Evolutionary conservation across 192 early-diverging fungal genomes (phyloP), one percentile per base, ranked within the genome.

Genomic region (Chytriomyces confervae): DNA sequence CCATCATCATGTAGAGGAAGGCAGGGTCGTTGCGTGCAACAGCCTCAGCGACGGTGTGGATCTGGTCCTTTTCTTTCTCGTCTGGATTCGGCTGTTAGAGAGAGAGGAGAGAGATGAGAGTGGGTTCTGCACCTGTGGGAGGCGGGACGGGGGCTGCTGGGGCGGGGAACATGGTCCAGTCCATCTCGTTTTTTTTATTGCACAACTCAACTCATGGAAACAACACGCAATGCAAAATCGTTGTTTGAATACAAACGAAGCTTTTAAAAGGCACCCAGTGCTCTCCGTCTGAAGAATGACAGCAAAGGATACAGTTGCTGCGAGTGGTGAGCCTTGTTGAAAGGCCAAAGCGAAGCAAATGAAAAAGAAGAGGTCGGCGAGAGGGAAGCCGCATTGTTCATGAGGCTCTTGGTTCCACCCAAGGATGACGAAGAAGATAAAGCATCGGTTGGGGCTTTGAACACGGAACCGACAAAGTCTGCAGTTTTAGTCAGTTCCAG

Each of bases 241-340:
- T 1, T 36, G 29, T 36, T 36, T 36, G 29, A 36, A 36, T 36
- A 36, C 29, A 36, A 36, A 36, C 29, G 29, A 36, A 36, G 29
- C 29, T 2, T 36, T 36, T 36, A 36, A 36, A 36, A 36, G 29
- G 29, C 53, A 20, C 50, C 69, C 53, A 72, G 44, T n/a, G 57
- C 69, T 20, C 69, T 20, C 16, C 69, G 48, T 8, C 69, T 8
- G 27, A 72, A 72, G 27, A 72, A 72, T 36, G 69, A 50, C 18
- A 57, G 18, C 18, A 72, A 45, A 60, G 69, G 69, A 72, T 72
- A 72, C 9, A 72, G 50, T 36, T 72, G 69, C 51, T 72, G 69
- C 13, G 27, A 44, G 48, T 72, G 69, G 44, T 72, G 69, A 27
- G 69, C 50, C 18, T 20, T 45, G 48, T 18, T 24, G 27, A 72